A percentile compares a stretch with the other conserved stretches of the same genome.
Evolutionary conservation across 495 filamentous ascomycete species (phyloP).

Genomic region (Lophium mytilinum): DNA sequence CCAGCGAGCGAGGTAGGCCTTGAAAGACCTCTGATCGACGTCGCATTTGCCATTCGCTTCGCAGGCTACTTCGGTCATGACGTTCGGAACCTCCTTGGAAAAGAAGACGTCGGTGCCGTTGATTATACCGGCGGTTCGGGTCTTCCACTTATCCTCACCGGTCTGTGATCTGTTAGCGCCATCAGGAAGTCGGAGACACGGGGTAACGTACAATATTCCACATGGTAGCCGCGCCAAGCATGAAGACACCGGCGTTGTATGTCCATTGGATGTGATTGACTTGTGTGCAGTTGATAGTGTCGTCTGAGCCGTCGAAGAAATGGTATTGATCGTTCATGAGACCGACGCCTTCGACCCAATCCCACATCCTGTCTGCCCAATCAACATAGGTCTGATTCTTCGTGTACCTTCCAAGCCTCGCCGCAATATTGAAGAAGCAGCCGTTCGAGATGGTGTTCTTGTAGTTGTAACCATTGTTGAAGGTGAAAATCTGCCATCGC

Average conservation of each 20-base stretch:
- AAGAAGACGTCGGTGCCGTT: conserved; percentile 49
- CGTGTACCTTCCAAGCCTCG: conserved; percentile 65
- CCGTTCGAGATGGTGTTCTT: conserved; percentile 77
- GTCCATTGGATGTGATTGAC: conserved; percentile 62
- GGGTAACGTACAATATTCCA: conserved; percentile 52
- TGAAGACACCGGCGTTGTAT: conserved; percentile 67
- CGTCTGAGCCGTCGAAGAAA: conserved; percentile 60
- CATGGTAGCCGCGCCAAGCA: conserved; percentile 69
- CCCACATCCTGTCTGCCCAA: conserved; percentile 64
- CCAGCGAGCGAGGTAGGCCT: conserved; percentile 66
- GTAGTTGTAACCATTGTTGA: conserved; percentile 72
- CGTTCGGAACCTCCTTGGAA: conserved; percentile 40
- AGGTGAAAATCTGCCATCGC: conserved; percentile 77
- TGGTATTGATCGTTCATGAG: conserved; percentile 45
- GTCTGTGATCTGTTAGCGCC: conserved; percentile 29
- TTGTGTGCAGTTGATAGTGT: conserved; percentile 48
- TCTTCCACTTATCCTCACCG: conserved; percentile 46
- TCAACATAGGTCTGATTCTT: conserved; percentile 66
- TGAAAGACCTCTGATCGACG: conserved; percentile 64
- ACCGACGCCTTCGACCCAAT: conserved; percentile 55
- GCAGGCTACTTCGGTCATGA: conserved; percentile 64
- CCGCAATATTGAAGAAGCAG: conserved; percentile 73
- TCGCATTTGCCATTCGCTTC: conserved; percentile 58
- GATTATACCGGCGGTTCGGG: conserved; percentile 49
- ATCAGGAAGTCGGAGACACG: background rate